Evolutionary conservation across 495 filamentous ascomycete species (phyloP).

Genomic region (Penicillium subrubescens): DNA sequence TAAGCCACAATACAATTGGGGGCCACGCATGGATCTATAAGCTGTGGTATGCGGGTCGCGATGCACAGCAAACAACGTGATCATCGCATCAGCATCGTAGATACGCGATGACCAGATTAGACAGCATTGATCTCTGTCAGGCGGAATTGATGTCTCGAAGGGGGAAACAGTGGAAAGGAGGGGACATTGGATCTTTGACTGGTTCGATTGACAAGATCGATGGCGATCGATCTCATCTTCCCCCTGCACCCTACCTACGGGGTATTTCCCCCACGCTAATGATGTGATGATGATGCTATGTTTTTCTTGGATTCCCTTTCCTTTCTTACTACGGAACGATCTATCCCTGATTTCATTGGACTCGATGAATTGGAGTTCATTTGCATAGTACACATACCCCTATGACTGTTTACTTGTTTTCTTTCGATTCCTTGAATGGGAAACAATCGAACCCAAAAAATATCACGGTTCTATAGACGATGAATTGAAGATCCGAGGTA

Average conservation of each 20-base stretch:
- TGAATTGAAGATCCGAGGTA: not conserved
- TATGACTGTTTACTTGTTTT: not conserved
- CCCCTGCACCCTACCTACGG: not conserved
- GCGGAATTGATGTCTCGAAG: not conserved
- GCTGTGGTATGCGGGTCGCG: not conserved
- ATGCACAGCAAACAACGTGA: not conserved
- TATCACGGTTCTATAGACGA: not conserved
- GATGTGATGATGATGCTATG: constrained; percentile 13
- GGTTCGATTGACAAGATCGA: constrained; percentile 15
- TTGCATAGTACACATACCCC: not conserved
- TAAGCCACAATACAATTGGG: not conserved
- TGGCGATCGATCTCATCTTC: constrained; percentile 1
- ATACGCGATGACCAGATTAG: not conserved
- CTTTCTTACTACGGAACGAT: not conserved
- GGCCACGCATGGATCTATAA: not conserved
- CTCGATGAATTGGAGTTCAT: not conserved
- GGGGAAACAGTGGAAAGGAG: not conserved
- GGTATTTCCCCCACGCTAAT: constrained; percentile 6
- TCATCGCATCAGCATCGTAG: not conserved
- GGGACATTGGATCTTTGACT: constrained; percentile 9
- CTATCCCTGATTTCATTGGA: not conserved
- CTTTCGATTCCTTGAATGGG: not conserved
- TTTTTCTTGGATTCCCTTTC: not conserved
- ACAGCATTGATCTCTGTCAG: not conserved
- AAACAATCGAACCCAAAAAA: not conserved